Conservation (phyloP, 495 filamentous ascomycete genomes). For the Tuber borchii region DNA sequence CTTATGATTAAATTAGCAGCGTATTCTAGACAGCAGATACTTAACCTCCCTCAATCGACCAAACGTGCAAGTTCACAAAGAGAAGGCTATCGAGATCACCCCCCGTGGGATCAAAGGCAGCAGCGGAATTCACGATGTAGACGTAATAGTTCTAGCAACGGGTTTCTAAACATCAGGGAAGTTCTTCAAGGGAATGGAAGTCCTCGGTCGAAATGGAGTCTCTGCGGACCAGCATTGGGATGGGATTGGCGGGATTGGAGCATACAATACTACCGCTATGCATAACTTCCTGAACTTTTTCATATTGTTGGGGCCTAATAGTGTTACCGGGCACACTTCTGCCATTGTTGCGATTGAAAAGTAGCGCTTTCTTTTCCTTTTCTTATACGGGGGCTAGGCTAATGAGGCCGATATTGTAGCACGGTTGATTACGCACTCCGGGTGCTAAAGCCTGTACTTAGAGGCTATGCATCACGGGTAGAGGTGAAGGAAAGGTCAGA, state of each 20-base stretch:
- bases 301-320: conserved; percentile 61
- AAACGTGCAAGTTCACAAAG: conserved; percentile 52
- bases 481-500: conserved; percentile 47
- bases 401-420: background rate
- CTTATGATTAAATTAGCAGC: conserved; percentile 35
- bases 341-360: conserved; percentile 58
- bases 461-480: conserved; percentile 43
- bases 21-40: conserved; percentile 54
- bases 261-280: conserved; percentile 59
- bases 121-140: conserved; percentile 49
- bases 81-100: conserved; percentile 42
- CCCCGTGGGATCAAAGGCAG: conserved; percentile 32
- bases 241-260: conserved; percentile 52
- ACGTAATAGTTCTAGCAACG: conserved; percentile 55
- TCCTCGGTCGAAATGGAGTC: conserved; percentile 48
- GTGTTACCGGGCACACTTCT: conserved; percentile 56
- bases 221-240: conserved; percentile 53
- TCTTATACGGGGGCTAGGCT: background rate
- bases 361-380: background rate
- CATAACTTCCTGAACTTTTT: conserved; percentile 66
- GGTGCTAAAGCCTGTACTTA: conserved; percentile 50
- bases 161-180: conserved; percentile 49
- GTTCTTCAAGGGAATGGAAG: conserved; percentile 44
- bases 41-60: conserved; percentile 50
- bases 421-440: conserved; percentile 50